Evolutionary conservation across 140 eudicot species (phyloP).

Genomic region (Oenanthe javanica): DNA sequence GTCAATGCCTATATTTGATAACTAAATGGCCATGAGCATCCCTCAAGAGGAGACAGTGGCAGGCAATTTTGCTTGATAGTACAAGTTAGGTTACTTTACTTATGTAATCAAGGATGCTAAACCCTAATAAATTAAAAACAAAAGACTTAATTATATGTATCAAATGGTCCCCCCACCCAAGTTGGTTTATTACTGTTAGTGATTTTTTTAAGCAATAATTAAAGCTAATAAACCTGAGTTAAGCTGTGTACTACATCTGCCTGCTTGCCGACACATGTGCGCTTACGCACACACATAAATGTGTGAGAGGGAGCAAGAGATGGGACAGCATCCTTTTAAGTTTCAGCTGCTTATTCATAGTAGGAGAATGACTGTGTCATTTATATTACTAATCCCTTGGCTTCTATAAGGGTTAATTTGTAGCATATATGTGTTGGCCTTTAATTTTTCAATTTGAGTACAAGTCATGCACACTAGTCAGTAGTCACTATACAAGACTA

Average conservation of each 20-base stretch:
- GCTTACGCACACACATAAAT: background rate
- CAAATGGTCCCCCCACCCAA: conserved; percentile 44
- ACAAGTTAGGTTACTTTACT: conserved; percentile 31
- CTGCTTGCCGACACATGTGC: background rate
- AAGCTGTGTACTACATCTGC: background rate
- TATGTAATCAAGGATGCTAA: conserved; percentile 17
- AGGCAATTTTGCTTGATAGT: conserved; percentile 20
- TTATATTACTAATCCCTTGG: too few relatives aligned
- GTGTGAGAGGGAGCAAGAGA: background rate
- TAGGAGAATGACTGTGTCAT: too few relatives aligned
- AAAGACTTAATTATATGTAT: conserved; percentile 2
- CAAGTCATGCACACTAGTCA: too few relatives aligned
- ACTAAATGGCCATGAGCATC: background rate
- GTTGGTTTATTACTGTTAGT: conserved; percentile 21
- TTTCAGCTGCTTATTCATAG: too few relatives aligned
- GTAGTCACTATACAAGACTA: too few relatives aligned
- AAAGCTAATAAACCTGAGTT: background rate
- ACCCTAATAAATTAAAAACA: conserved; percentile 24
- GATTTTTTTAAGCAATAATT: background rate
- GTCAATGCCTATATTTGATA: background rate
- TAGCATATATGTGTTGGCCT: too few relatives aligned
- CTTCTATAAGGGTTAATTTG: too few relatives aligned
- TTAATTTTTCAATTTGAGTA: too few relatives aligned
- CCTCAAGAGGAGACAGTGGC: conserved; percentile 14
- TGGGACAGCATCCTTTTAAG: background rate